phyloP scores from a whole-genome alignment of 2,329 filamentous ascomycete species.

The Scedosporium apiospermum region DNA sequence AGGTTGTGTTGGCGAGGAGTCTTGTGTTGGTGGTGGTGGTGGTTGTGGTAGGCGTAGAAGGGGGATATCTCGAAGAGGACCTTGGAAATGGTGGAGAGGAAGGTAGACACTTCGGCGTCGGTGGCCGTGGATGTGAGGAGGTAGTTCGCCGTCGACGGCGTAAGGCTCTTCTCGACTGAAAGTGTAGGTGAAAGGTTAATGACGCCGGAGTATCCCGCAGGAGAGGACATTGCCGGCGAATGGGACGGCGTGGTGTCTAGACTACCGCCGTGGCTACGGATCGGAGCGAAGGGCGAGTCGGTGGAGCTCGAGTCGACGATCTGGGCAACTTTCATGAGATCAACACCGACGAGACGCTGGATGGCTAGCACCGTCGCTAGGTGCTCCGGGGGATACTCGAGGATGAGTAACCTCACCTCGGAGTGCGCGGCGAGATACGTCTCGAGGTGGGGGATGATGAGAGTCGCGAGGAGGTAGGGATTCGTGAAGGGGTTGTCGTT shows the following conservation, averaged over 20 bases:
- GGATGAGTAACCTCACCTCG: slow-evolving; percentile 44
- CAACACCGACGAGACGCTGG: slow-evolving; percentile 45
- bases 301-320: slow-evolving; percentile 36
- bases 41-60: background rate
- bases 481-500: slow-evolving; percentile 46
- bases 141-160: slow-evolving; percentile 45
- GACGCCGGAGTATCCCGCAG: slow-evolving; percentile 16
- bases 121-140: slow-evolving; percentile 46
- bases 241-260: slow-evolving; percentile 4
- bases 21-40: background rate
- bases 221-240: slow-evolving; percentile 13
- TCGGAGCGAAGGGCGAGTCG: slow-evolving; percentile 5
- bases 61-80: slow-evolving; percentile 32
- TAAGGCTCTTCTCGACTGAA: slow-evolving; percentile 13
- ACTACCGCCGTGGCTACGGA: background rate
- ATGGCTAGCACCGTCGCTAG: slow-evolving; percentile 47
- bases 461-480: slow-evolving; percentile 43
- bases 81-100: slow-evolving; percentile 43
- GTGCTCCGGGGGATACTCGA: slow-evolving; percentile 50
- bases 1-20: background rate
- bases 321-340: slow-evolving; percentile 49
- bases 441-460: slow-evolving; percentile 52
- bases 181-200: slow-evolving; percentile 12
- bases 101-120: slow-evolving; percentile 41
- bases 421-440: slow-evolving; percentile 45